Evolutionary conservation across 2,329 filamentous ascomycete genomes (phyloP), one percentile per base, ranked within the genome.

Genomic region (Fusarium sp.): DNA sequence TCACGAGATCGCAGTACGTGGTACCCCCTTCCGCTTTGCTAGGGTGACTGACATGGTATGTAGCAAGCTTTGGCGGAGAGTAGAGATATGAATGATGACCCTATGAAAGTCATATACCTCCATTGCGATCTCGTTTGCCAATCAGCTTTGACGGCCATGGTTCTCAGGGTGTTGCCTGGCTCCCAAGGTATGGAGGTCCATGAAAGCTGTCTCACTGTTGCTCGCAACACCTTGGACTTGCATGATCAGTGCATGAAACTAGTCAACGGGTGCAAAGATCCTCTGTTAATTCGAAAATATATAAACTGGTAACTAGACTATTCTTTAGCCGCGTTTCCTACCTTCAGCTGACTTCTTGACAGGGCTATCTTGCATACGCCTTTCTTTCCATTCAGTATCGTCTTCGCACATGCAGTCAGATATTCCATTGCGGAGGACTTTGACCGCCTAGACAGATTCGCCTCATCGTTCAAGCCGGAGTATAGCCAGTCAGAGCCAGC

Each of bases 311-410:
- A 60, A 67, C 70, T 62, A 25, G 8, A 15, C 12, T 10, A n/a
- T n/a, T 21, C 13, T 42, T 38, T 19, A 35, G n/a, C 49, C 32
- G n/a, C n/a, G 5, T 11, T 35, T 15, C 4, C 9, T 35, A 7
- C 32, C 42, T 49, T 19, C 1, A 21, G 21, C 52, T 73, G 18
- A 73, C 42, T 5, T 11, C 16, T 11, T n/a, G 7, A 30, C 19
- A 84, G 83, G 82, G 77, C 79, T 3, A 74, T 83, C 7, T 52
- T 83, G 3, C 77, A 83, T 23, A 77, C 70, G 3, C 82, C 82
- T 7, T 84, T 83, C 63, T 79, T 82, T 4, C 78, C 83, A 4
- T 84, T 83, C 56, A 83, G 77, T 50, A 81, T 83, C 9, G 44
- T 84, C 1, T 81, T 84, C 54, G 79, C 77, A 2, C 77, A 76